Evolutionary conservation across 495 filamentous ascomycete species (phyloP).

Genomic region (Podospora anserina): DNA sequence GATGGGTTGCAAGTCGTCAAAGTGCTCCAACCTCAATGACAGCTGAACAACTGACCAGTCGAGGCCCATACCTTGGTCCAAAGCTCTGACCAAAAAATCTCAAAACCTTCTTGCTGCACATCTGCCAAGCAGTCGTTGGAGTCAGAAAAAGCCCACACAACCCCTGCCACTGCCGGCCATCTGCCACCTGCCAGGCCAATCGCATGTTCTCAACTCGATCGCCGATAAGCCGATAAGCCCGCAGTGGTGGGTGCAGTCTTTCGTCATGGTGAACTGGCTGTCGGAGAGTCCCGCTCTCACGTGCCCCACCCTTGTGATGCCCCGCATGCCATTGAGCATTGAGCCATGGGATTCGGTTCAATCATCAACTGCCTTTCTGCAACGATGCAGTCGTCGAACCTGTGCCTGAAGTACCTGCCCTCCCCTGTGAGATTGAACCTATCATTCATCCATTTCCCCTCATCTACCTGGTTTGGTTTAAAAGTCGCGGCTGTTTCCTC

Average conservation of each 20-base stretch:
- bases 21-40: neutral
- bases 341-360: neutral
- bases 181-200: neutral
- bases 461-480: neutral
- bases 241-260: constrained; percentile 3
- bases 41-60: neutral
- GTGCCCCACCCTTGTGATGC: constrained; percentile 27
- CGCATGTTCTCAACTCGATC: neutral
- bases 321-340: constrained; percentile 8
- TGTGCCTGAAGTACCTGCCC: neutral
- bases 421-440: neutral
- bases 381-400: neutral
- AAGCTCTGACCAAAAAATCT: neutral
- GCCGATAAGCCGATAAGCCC: neutral
- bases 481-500: neutral
- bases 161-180: constrained; percentile 2
- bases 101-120: neutral
- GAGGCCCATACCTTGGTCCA: neutral
- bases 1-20: neutral
- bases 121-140: too few species aligned
- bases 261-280: constrained; percentile 19
- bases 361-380: neutral
- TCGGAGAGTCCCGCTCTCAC: constrained; percentile 14
- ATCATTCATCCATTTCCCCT: neutral
- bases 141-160: neutral